phyloP scores from a whole-genome alignment of 73 alveolate species.

The Uronychia setigera region DNA sequence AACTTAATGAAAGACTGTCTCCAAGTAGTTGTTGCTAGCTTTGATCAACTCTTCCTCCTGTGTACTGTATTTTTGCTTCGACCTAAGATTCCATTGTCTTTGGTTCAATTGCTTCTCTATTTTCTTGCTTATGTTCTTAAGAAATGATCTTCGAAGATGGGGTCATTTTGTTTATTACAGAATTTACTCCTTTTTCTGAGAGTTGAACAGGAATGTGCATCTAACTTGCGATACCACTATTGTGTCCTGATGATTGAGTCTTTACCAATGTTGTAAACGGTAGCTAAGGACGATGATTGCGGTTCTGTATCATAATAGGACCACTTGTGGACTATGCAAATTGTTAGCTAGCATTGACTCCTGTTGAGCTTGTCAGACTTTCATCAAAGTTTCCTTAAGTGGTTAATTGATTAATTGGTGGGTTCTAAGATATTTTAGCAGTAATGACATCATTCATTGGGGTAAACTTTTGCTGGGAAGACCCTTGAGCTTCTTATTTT shows the following conservation, averaged over 20 bases:
- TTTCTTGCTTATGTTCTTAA: background rate
- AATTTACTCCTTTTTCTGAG: background rate
- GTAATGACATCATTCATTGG: background rate
- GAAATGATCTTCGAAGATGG: background rate
- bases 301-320: background rate
- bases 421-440: too few relatives aligned
- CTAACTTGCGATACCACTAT: background rate
- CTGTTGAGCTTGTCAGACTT: background rate
- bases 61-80: background rate
- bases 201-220: background rate
- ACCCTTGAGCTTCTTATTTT: too few relatives aligned
- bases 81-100: background rate
- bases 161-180: background rate
- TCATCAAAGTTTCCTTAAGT: too few relatives aligned
- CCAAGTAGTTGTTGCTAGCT: background rate
- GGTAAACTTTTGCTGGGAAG: background rate
- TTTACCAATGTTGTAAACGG: background rate
- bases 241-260: background rate
- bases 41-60: too few relatives aligned
- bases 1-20: background rate
- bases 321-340: background rate
- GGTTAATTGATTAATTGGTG: too few relatives aligned
- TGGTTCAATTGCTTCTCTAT: background rate
- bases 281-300: background rate
- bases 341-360: background rate